Evolutionary conservation across 2,329 filamentous ascomycete genomes (phyloP), one percentile per base, ranked within the genome.

Genomic region (Tolypocladium album): DNA sequence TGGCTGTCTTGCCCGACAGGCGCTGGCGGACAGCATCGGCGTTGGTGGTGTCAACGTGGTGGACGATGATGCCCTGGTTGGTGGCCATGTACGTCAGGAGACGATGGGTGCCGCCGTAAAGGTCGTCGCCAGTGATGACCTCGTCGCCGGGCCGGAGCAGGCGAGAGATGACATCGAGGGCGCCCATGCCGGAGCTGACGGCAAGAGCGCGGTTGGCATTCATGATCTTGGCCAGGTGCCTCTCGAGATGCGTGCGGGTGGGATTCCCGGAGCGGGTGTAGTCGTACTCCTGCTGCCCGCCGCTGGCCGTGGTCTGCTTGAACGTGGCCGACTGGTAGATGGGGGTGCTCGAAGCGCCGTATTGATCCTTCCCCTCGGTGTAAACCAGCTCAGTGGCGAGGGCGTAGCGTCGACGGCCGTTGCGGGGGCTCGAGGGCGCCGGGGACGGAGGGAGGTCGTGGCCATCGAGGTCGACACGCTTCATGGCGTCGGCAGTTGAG

Each of bases 271-370:
- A 97, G 63, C 95, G 90, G 62, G 94, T 97, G 79, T 99, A 99
- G 79, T 99, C 94, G 76, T 97, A 99, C 75, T 97, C 92, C 70
- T 84, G 80, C 66, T 85, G 89, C 62, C 90, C 91, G 61, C 90
- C 91, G 55, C 76, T 82, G 63, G 89, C 88, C 22, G 88, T 90
- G 27, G 84, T 84, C 76, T 97, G 94, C 78, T 99, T 99, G 81
- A 99, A 99, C 43, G 94, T 99, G 56, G 94, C 95, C 56, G 91
- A 96, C 82, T 96, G 94, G 76, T 99, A 99, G 71, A 99, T 97
- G 59, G 94, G 94, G 68, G 96, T 88, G 74, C 92, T 97, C 67
- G 91, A 96, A 61, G 94, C 85, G 71, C 95, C 95, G 80, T 97
- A 97, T 78, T 99, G 94, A 75, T 99, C 94, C 76, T 88, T 94